Conservation (phyloP, 2,329 filamentous ascomycete genomes). For the Aureobasidium leucospermi region DNA sequence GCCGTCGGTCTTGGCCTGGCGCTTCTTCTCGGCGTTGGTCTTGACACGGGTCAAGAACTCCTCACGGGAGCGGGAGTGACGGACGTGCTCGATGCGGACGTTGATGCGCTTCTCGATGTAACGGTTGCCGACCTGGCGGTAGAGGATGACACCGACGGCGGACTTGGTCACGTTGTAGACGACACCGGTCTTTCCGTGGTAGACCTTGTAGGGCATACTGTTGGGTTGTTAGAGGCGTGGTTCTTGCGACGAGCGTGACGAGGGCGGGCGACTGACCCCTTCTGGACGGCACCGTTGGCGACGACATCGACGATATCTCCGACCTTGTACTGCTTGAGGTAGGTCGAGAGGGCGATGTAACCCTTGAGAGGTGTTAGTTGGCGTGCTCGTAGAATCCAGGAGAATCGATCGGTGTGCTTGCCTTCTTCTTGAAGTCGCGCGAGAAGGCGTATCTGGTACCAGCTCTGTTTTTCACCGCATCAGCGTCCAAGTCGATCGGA, state of each 20-base stretch:
- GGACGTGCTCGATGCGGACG: constrained; percentile 96
- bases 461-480: constrained; percentile 18
- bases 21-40: constrained; percentile 87
- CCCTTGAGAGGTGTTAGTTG: constrained; percentile 46
- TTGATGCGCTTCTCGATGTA: constrained; percentile 99
- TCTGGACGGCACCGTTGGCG: constrained; percentile 96
- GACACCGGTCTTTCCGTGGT: constrained; percentile 86
- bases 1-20: constrained; percentile 85
- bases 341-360: constrained; percentile 87
- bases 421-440: constrained; percentile 74
- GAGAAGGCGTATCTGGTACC: constrained; percentile 62
- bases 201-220: constrained; percentile 98
- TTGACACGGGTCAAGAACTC: constrained; percentile 96
- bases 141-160: constrained; percentile 96
- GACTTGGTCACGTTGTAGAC: constrained; percentile 90
- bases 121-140: constrained; percentile 99
- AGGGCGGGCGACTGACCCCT: constrained; percentile 62
- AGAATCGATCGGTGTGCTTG: constrained; percentile 6
- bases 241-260: not conserved
- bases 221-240: constrained; percentile 21
- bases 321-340: constrained; percentile 93
- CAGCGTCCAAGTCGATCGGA: constrained; percentile 1
- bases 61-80: constrained; percentile 88
- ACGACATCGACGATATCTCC: constrained; percentile 99
- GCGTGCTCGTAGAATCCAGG: not conserved